phyloP scores from a whole-genome alignment of 768 basidiomycete species.

The Calocera cornea region DNA sequence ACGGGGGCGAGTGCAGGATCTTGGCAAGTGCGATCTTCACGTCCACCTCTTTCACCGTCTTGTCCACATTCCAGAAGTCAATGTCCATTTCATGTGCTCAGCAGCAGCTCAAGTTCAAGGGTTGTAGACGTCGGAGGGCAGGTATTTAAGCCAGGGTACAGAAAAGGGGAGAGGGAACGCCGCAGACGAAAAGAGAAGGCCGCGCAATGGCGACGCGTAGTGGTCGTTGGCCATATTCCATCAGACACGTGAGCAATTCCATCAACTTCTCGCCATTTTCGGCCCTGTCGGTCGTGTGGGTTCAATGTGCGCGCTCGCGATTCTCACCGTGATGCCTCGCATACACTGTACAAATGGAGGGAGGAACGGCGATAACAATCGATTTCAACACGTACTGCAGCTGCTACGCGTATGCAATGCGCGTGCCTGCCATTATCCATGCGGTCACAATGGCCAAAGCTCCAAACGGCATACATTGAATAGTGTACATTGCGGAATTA shows the following conservation, averaged over 20 bases:
- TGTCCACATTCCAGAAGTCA: neutral
- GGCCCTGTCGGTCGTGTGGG: neutral
- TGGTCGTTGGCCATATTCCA: neutral
- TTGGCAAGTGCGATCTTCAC: neutral
- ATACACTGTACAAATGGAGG: too few relatives aligned
- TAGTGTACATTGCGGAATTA: neutral
- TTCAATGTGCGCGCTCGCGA: too few relatives aligned
- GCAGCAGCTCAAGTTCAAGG: neutral
- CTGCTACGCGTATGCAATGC: too few relatives aligned
- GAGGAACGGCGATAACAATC: too few relatives aligned
- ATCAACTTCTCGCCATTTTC: neutral
- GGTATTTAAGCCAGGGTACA: neutral
- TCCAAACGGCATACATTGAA: neutral
- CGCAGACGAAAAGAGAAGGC: neutral
- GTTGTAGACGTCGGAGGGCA: neutral
- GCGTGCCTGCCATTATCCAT: too few relatives aligned
- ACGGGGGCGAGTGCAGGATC: neutral
- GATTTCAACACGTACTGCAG: too few relatives aligned
- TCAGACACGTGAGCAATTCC: neutral
- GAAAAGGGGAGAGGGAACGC: neutral
- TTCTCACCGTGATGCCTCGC: too few relatives aligned
- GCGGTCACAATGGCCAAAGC: too few relatives aligned
- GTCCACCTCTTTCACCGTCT: neutral
- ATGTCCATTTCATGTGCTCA: neutral
- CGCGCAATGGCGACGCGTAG: neutral